Base-by-base conservation (phyloP, 257 asterid genomes). In the Solanum phureja region DNA sequence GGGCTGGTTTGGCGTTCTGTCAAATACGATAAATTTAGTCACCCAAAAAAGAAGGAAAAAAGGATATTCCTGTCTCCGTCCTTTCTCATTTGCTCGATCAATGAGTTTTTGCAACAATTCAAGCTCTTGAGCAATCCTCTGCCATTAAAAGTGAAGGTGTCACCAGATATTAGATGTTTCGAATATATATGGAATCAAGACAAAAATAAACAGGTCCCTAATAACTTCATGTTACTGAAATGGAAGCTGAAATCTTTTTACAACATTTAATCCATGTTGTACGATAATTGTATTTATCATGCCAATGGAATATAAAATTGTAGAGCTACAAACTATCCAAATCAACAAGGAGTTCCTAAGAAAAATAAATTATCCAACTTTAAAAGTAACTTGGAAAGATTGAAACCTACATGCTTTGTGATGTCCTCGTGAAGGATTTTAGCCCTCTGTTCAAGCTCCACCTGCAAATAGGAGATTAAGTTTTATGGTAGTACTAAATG, bases 61-160 rank as follows among this genome's bases (percentile, higher is more conserved):
- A 94, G 98, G 98, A 96, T 96, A 96, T 95, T 94, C 92, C 4
- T 90, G 71, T 88, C 96, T 94, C 94, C 96, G 87, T 86, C 99
- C 98, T 93, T 95, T 94, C 90, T 94, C 99, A 89, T 94, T 93
- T 88, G 98, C 96, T 16, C 24, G 92, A 23, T 93, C 93, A 35
- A 91, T 93, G 86, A 46, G 94, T 18, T 33, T 79, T 73, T 84
- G 87, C 94, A 94, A 85, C 89, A 88, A 52, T 79, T 31, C 77
- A 92, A 95, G 92, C 90, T 95, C 94, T 91, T 88, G 91, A 46
- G 27, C 79, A 93, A 96, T 94, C 95, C 95, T 83, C 99, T 96
- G 94, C 87, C 31, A 88, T 52, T 44, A 40, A 88, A 77, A 44
- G n/a, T 34, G 73, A 72, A 85, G 64, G 62, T 14, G 64, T 46